Evolutionary conservation across 225 moss, liverwort and hornwort species (phyloP).

Genomic region (Straminergon stramineum): DNA sequence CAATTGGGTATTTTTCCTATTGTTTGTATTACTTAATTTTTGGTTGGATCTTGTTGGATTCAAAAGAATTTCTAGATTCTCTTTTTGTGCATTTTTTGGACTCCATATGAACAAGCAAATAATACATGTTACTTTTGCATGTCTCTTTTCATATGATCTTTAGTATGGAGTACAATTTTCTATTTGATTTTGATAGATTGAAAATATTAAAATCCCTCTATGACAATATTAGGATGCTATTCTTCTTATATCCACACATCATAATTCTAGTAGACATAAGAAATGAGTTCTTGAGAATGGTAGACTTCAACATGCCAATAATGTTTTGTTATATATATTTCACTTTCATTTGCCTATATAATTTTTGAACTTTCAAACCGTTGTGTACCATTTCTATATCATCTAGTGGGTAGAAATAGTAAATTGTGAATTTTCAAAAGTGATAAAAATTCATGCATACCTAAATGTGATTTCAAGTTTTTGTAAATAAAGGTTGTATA

Average conservation of each 20-base stretch:
- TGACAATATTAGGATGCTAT: not conserved
- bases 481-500: not conserved
- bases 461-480: not conserved
- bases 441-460: not conserved
- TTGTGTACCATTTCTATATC: not conserved
- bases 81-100: not conserved
- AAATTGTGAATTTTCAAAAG: not conserved
- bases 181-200: not conserved
- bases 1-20: not conserved
- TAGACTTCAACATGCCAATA: not conserved
- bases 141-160: not conserved
- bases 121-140: not conserved
- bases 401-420: accelerated
- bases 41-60: not conserved
- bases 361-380: not conserved
- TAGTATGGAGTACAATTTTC: not conserved
- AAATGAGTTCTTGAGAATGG: not conserved
- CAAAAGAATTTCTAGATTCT: not conserved
- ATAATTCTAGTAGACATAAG: not conserved
- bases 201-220: not conserved
- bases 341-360: not conserved
- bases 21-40: not conserved
- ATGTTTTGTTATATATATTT: not conserved
- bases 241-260: not conserved
- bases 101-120: not conserved